Evolutionary conservation across 345 rosid genomes (phyloP).

Genomic region (Leavenworthia alabamica): DNA sequence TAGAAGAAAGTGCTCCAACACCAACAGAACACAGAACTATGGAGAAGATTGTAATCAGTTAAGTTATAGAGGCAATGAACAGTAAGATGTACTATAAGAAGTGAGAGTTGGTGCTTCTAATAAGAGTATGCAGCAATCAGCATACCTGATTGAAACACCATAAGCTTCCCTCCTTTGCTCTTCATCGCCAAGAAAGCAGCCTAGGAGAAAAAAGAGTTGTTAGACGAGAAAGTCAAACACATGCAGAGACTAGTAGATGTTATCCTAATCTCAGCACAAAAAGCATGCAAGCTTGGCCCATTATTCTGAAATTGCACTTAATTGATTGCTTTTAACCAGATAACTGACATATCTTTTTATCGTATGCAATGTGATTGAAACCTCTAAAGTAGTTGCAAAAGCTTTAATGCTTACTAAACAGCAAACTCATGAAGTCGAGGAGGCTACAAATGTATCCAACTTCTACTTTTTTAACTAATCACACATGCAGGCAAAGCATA

Average conservation of each 20-base stretch:
- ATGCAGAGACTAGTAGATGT: background rate
- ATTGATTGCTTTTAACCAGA: background rate
- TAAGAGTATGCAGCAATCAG: background rate
- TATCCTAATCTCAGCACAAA: too few species aligned
- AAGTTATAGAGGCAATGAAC: background rate
- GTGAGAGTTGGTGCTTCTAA: background rate
- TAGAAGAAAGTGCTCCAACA: slow-evolving; percentile 78
- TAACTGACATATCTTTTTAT: background rate
- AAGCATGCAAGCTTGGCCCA: background rate
- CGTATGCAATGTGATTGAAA: slow-evolving; percentile 1
- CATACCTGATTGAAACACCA: slow-evolving; percentile 88
- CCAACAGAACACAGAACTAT: slow-evolving; percentile 87
- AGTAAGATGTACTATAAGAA: background rate
- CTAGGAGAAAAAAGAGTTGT: slow-evolving; percentile 33
- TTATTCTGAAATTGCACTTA: background rate
- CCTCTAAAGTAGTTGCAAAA: slow-evolving; percentile 1
- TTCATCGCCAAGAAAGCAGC: slow-evolving; percentile 90
- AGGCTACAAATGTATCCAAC: slow-evolving; percentile 3
- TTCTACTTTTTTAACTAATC: slow-evolving; percentile 5
- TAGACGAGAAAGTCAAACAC: background rate
- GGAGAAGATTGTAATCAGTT: slow-evolving; percentile 5
- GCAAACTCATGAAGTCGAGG: background rate
- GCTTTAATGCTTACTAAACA: slow-evolving; percentile 12
- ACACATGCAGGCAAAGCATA: background rate
- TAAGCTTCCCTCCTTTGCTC: slow-evolving; percentile 80